Evolutionary conservation across 73 alveolate species (phyloP), one percentile per base, ranked within the genome.

Genomic region (Tetrahymena malaccensis): DNA sequence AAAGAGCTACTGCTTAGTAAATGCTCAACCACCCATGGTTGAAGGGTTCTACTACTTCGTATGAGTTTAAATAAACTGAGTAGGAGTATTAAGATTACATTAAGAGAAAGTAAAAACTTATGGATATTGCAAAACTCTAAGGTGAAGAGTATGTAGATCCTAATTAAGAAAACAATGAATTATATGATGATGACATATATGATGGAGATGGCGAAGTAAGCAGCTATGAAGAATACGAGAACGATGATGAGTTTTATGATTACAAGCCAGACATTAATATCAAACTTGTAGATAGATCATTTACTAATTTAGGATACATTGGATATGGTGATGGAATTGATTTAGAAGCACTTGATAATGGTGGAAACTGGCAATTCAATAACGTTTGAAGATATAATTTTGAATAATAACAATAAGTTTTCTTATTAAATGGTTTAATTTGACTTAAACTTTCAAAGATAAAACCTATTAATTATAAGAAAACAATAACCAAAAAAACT

Each of bases 1-100:
- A 50, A 19, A 85, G 95, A 35, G 93, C 97, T 9, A 95, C 97
- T 89, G 95, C 97, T 34, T 15, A 95, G 27, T 50, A 95, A 89
- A 57, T 55, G 89, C 89, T 70, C 31, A 70, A 70, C 17, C 89
- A 70, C 31, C 89, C 89, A 19, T 70, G 89, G 89, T n/a, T 70
- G 38, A 70, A 70, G 37, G 89, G 89, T 12, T 12, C 89, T n/a
- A 70, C 89, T 22, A 27, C 89, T 31, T 33, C 89, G 4, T 70
- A 70, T 70, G 89, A 70, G 22, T 70, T 27, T 70, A 70, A 70
- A n/a, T n/a, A 70, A 70, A 70, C 89, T 70, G 89, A 70, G 21
- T 70, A 70, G 37, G 89, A 70, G 12, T 70, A 70, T 19, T 70
- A 70, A 11, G 89, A 70, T 70, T 70, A 70, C 37, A 70, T 70